Evolutionary conservation across 139 green algal genomes (phyloP).

Genomic region (Picochlorum sp.): DNA sequence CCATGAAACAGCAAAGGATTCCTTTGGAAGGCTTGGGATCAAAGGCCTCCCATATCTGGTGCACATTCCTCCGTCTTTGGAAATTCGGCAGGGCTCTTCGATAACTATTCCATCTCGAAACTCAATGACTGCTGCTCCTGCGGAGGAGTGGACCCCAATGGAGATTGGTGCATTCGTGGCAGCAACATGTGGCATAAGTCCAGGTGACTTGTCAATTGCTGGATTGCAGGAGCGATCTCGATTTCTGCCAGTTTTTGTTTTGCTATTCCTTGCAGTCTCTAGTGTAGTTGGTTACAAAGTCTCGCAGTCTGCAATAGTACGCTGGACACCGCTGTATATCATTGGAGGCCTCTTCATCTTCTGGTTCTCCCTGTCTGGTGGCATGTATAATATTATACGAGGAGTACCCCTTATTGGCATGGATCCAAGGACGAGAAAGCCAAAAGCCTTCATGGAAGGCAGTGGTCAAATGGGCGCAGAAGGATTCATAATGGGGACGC

Average conservation of each 20-base stretch:
- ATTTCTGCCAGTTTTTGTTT: constrained; percentile 17
- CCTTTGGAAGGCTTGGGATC: constrained; percentile 35
- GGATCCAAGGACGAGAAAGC: constrained; percentile 8
- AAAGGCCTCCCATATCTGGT: constrained; percentile 46
- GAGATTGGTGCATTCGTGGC: constrained; percentile 29
- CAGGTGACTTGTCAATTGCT: constrained; percentile 22
- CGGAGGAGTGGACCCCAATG: constrained; percentile 16
- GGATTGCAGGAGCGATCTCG: background rate
- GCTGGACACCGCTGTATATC: constrained; percentile 26
- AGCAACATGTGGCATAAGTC: constrained; percentile 20
- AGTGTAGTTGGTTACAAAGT: constrained; percentile 27
- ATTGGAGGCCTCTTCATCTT: constrained; percentile 39
- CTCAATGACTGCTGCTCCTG: constrained; percentile 10
- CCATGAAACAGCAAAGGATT: constrained; percentile 21
- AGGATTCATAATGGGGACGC: constrained; percentile 63
- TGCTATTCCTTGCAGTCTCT: constrained; percentile 12
- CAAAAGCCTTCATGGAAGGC: constrained; percentile 17
- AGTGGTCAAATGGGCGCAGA: constrained; percentile 57
- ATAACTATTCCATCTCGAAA: constrained; percentile 30
- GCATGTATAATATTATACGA: constrained; percentile 90
- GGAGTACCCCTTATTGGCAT: constrained; percentile 53
- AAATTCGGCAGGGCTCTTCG: constrained; percentile 13
- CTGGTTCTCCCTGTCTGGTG: constrained; percentile 51
- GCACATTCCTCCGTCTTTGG: constrained; percentile 18
- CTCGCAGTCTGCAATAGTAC: constrained; percentile 40